A percentile compares a stretch with the other conserved stretches of the same genome.
phyloP scores from a whole-genome alignment of 2,329 filamentous ascomycete species.

The Ophiobolus disseminans region DNA sequence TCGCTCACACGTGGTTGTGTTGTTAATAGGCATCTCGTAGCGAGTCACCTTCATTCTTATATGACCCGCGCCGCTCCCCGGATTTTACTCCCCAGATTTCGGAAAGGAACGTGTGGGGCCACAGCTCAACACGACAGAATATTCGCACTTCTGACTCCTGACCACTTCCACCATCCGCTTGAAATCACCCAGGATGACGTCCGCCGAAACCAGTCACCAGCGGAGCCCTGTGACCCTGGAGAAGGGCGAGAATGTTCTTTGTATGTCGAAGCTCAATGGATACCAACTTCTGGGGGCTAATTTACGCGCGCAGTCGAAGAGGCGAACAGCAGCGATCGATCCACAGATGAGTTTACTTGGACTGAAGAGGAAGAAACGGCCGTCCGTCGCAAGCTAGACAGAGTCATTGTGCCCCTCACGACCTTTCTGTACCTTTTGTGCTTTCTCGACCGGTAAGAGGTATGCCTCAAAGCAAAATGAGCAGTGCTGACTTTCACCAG shows the following conservation, averaged over 20 bases:
- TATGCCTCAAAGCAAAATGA: not conserved
- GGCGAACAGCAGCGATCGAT: constrained; percentile 36
- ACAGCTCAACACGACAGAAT: constrained; percentile 13
- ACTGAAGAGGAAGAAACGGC: constrained; percentile 59
- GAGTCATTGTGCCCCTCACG: constrained; percentile 60
- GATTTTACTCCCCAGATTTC: constrained; percentile 34
- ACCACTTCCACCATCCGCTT: not conserved
- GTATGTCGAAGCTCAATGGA: constrained; percentile 24
- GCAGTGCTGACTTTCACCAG: constrained; percentile 23
- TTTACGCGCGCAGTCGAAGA: constrained; percentile 25
- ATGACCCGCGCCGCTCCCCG: constrained; percentile 39
- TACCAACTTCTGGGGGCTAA: constrained; percentile 11
- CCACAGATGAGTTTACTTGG: constrained; percentile 53
- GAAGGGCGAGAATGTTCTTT: constrained; percentile 28
- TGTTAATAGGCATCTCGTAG: constrained; percentile 20
- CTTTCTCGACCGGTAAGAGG: constrained; percentile 53
- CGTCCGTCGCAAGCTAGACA: constrained; percentile 61
- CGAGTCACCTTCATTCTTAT: constrained; percentile 30
- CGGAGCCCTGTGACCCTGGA: constrained; percentile 19
- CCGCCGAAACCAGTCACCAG: constrained; percentile 7
- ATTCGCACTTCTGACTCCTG: constrained; percentile 8
- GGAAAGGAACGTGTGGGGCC: constrained; percentile 25
- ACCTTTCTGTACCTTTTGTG: constrained; percentile 63
- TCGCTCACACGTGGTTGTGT: constrained; percentile 10
- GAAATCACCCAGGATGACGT: constrained; percentile 12